These are phyloP conservation scores for Boletus tylopilopsis DNA, from an alignment of 768 basidiomycete genomes.

Conservation along the genomic window DNA sequence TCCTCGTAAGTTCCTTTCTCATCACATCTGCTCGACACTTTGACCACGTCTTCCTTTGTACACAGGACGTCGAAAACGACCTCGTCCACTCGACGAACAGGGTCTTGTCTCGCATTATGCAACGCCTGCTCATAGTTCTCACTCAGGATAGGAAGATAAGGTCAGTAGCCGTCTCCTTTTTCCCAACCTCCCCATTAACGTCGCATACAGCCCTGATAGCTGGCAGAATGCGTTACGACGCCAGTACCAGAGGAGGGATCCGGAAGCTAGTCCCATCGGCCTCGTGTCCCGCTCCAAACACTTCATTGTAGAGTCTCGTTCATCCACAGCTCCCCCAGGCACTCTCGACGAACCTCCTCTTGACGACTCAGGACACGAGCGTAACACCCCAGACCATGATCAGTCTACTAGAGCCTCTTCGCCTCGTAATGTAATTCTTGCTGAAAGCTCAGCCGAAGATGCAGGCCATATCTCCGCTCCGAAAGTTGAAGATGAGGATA, in stretches of 20 bases:
- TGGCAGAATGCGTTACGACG: conserved; percentile 78
- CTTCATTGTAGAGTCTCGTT: conserved; percentile 26
- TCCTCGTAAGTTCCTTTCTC: conserved; percentile 45
- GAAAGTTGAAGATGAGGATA: conserved; percentile 26
- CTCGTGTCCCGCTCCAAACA: conserved; percentile 34
- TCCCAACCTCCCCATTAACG: conserved; percentile 14
- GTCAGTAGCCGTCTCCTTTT: conserved; percentile 41
- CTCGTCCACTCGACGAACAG: conserved; percentile 54
- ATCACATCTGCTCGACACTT: not conserved
- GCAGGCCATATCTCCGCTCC: not conserved
- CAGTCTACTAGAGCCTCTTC: not conserved
- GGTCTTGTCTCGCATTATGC: conserved; percentile 71
- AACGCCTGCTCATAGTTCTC: conserved; percentile 65
- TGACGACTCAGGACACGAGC: conserved; percentile 8
- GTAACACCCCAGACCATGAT: conserved; percentile 13
- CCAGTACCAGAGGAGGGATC: conserved; percentile 73
- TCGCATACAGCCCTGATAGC: conserved; percentile 53
- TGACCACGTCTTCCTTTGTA: conserved; percentile 11
- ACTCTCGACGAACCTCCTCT: conserved; percentile 5
- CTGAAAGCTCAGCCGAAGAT: conserved; percentile 1
- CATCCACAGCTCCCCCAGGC: conserved; percentile 23
- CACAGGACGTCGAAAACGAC: conserved; percentile 78
- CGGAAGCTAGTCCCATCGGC: conserved; percentile 69
- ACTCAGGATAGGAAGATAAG: conserved; percentile 79
- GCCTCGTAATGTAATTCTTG: not conserved